phyloP scores from a whole-genome alignment of 2,329 filamentous ascomycete genomes.

The Bipolaris sorokiniana region DNA sequence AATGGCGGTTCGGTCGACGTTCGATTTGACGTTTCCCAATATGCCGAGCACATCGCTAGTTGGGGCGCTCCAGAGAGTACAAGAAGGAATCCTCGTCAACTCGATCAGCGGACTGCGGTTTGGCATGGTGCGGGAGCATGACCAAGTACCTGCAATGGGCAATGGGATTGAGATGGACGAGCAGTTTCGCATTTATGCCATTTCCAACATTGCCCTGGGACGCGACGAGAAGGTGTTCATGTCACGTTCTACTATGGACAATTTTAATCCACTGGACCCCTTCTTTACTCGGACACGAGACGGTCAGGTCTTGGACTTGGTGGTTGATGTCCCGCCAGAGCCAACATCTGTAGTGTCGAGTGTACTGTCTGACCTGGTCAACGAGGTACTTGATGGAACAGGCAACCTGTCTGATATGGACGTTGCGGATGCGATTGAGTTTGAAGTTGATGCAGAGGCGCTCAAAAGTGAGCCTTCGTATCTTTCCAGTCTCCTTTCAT shows the following conservation, averaged over 20 bases:
- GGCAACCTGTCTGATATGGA: conserved; percentile 35
- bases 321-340: conserved; percentile 62
- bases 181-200: conserved; percentile 75
- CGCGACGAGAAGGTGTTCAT: conserved; percentile 88
- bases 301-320: conserved; percentile 72
- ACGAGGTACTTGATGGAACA: conserved; percentile 30
- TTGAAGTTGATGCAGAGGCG: conserved; percentile 34
- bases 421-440: conserved; percentile 27
- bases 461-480: conserved; percentile 39
- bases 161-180: conserved; percentile 38
- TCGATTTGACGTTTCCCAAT: conserved; percentile 71
- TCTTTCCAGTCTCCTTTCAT: conserved; percentile 44
- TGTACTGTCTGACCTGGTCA: conserved; percentile 30
- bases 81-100: conserved; percentile 66
- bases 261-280: conserved; percentile 78
- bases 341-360: conserved; percentile 25
- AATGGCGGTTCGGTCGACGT: conserved; percentile 72
- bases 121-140: conserved; percentile 70
- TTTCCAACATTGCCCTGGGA: conserved; percentile 81
- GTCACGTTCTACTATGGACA: conserved; percentile 68
- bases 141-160: conserved; percentile 49
- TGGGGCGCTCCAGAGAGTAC: conserved; percentile 62
- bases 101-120: conserved; percentile 67
- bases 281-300: conserved; percentile 83
- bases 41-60: conserved; percentile 57